A percentile compares a stretch with the other conserved stretches of the same genome.
Conservation (phyloP, 2,329 filamentous ascomycete genomes). For the Penicillium sp. region DNA sequence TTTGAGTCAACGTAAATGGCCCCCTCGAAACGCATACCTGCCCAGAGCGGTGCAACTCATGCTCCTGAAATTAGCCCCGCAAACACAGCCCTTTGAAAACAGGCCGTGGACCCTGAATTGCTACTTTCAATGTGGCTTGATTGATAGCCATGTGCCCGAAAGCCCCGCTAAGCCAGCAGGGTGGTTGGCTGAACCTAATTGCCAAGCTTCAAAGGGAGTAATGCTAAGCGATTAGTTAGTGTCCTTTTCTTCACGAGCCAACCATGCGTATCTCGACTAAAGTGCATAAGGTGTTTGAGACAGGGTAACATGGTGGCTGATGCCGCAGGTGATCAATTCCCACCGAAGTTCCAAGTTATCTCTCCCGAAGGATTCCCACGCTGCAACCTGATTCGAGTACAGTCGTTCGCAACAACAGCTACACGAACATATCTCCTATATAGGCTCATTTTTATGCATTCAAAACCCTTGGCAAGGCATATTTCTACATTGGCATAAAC, state of each 20-base stretch:
- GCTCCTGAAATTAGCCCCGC: no score
- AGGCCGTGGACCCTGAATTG: background rate
- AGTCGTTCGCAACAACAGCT: background rate
- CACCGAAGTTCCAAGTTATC: background rate
- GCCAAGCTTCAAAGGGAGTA: conserved; percentile 10
- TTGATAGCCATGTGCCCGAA: background rate
- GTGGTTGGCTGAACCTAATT: background rate
- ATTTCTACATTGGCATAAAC: background rate
- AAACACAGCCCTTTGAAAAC: background rate
- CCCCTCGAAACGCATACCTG: background rate
- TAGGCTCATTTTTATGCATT: background rate
- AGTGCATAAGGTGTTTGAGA: background rate
- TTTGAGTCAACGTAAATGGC: background rate
- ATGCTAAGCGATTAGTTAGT: conserved; percentile 8
- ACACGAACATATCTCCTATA: background rate
- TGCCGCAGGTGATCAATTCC: background rate
- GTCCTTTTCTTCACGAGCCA: background rate
- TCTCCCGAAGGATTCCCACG: background rate
- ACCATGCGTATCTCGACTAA: background rate
- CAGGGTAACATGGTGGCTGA: background rate
- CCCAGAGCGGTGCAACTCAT: background rate
- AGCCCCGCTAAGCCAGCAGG: background rate
- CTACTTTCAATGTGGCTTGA: background rate
- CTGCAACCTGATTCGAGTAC: background rate
- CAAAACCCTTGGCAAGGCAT: background rate